A percentile compares a stretch with the other conserved stretches of the same genome.
These are phyloP conservation scores for Echites panduratus DNA, from an alignment of 257 asterid genomes.

Conservation along the genomic window DNA sequence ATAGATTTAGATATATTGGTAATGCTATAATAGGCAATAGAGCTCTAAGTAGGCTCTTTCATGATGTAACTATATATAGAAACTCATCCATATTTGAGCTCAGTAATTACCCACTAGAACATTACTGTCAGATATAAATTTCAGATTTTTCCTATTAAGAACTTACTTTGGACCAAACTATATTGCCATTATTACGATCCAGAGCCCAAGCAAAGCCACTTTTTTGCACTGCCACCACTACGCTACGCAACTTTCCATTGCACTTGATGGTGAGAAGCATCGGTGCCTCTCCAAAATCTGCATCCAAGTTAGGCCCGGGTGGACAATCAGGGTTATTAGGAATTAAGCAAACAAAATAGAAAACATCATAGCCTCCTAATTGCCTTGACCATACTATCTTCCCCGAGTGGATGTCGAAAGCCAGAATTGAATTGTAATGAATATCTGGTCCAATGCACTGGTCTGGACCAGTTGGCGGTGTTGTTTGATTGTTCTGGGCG, in stretches of 20 bases:
- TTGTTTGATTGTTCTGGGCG: constrained; percentile 38
- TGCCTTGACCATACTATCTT: constrained; percentile 44
- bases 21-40: too few species aligned
- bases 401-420: constrained; percentile 46
- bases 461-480: constrained; percentile 42
- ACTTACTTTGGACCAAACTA: constrained; percentile 49
- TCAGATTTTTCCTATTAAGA: too few species aligned
- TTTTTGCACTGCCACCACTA: constrained; percentile 68
- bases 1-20: too few species aligned
- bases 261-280: constrained; percentile 41
- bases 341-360: constrained; percentile 46
- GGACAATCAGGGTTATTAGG: constrained; percentile 71
- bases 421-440: constrained; percentile 54
- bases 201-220: constrained; percentile 75
- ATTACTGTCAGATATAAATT: too few species aligned
- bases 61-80: too few species aligned
- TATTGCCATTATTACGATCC: constrained; percentile 44
- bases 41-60: too few species aligned
- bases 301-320: constrained; percentile 68
- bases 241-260: constrained; percentile 34
- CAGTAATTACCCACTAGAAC: too few species aligned
- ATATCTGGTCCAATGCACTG: constrained; percentile 51
- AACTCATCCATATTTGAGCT: too few species aligned
- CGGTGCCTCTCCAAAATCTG: constrained; percentile 82
- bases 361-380: constrained; percentile 65